Evolutionary conservation across 2,329 filamentous ascomycete genomes (phyloP).

Genomic region (Aspergillus sojae): DNA sequence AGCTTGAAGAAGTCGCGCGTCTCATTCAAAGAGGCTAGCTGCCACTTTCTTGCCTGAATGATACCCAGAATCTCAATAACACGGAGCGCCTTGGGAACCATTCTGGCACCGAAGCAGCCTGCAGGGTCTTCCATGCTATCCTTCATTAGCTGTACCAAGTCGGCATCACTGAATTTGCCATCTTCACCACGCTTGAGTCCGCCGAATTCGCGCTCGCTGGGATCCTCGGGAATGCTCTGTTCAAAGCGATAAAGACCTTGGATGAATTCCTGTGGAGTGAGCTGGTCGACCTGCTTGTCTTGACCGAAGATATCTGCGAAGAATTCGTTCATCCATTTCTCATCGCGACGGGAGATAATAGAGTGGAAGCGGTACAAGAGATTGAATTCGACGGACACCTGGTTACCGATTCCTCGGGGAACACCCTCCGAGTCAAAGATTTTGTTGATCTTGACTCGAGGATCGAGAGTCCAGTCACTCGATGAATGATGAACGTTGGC

Average conservation of each 20-base stretch:
- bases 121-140: slow-evolving; percentile 57
- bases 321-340: slow-evolving; percentile 39
- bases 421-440: slow-evolving; percentile 28
- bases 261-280: slow-evolving; percentile 33
- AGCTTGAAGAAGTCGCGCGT: slow-evolving; percentile 66
- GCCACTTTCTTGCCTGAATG: slow-evolving; percentile 73
- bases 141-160: slow-evolving; percentile 67
- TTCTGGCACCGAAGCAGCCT: slow-evolving; percentile 69
- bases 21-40: slow-evolving; percentile 50
- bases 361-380: slow-evolving; percentile 57
- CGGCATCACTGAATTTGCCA: slow-evolving; percentile 69
- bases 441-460: slow-evolving; percentile 6
- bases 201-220: slow-evolving; percentile 63
- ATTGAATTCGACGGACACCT: slow-evolving; percentile 57
- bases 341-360: slow-evolving; percentile 48
- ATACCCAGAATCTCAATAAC: slow-evolving; percentile 80
- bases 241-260: slow-evolving; percentile 62
- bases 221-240: slow-evolving; percentile 60
- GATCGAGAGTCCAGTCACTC: slow-evolving; percentile 13
- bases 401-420: slow-evolving; percentile 52
- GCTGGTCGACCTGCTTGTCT: slow-evolving; percentile 20
- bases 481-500: slow-evolving; percentile 21
- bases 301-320: slow-evolving; percentile 44
- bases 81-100: slow-evolving; percentile 72
- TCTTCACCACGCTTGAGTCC: slow-evolving; percentile 61